Percentiles rank a stretch among this genome's conserved stretches.
These are phyloP conservation scores for Inonotus hispidus DNA, from an alignment of 1,284 basidiomycete species.

Conservation along the genomic window DNA sequence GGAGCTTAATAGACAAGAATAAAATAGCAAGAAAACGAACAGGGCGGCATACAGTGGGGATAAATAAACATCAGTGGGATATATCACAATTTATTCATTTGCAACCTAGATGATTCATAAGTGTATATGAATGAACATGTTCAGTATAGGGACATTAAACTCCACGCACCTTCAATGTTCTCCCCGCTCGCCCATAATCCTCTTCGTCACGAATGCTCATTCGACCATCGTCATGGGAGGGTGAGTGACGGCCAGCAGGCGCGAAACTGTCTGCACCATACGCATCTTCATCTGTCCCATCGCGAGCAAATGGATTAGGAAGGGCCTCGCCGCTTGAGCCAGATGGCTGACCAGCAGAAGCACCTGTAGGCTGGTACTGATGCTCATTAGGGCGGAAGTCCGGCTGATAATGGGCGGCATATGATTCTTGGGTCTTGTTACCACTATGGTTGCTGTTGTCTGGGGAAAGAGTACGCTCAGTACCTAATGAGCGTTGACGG, in stretches of 20 bases:
- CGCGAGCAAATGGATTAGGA: slow-evolving; percentile 17
- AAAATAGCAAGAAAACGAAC: slow-evolving; percentile 7
- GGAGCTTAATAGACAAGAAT: slow-evolving; percentile 17
- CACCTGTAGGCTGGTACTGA: slow-evolving; percentile 20
- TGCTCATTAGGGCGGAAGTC: slow-evolving; percentile 15
- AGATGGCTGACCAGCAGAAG: slow-evolving; percentile 10
- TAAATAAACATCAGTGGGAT: neutral
- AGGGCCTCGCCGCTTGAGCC: slow-evolving; percentile 9
- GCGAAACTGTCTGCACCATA: slow-evolving; percentile 20
- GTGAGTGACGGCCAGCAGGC: slow-evolving; percentile 14
- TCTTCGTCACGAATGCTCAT: slow-evolving; percentile 33
- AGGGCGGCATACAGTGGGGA: neutral
- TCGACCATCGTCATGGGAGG: slow-evolving; percentile 23
- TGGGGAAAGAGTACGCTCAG: slow-evolving; percentile 10
- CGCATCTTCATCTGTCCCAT: slow-evolving; percentile 21
- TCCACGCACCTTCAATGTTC: slow-evolving; percentile 41
- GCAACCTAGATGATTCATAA: slow-evolving; percentile 7
- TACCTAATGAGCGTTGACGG: slow-evolving; percentile 6
- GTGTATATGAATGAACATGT: neutral
- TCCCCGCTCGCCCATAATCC: slow-evolving; percentile 33
- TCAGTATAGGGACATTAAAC: neutral
- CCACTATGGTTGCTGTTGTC: slow-evolving; percentile 19
- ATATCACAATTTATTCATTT: slow-evolving; percentile 13
- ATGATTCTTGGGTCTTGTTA: slow-evolving; percentile 27
- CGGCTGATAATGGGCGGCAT: slow-evolving; percentile 25